Percentiles rank a stretch among this genome's conserved stretches.
Conservation (phyloP, 2,329 filamentous ascomycete species). For the Xylaria sp. region DNA sequence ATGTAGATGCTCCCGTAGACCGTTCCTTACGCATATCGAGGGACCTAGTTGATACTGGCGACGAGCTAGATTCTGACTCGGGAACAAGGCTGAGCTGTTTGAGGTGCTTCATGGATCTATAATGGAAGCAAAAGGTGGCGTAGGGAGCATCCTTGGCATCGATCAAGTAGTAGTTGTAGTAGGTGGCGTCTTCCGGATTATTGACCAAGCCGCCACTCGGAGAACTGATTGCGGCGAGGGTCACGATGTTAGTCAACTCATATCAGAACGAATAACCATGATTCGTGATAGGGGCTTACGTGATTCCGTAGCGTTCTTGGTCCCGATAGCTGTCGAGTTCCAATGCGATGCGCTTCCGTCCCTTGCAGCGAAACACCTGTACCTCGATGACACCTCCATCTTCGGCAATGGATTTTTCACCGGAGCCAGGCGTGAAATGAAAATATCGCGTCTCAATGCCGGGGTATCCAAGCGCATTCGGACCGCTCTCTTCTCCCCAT, state of each 20-base stretch:
- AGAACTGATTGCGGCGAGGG: slow-evolving; percentile 35
- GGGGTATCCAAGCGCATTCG: slow-evolving; percentile 29
- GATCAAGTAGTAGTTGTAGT: slow-evolving; percentile 48
- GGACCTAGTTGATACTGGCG: slow-evolving; percentile 4
- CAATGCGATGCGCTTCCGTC: slow-evolving; percentile 40
- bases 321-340: slow-evolving; percentile 40
- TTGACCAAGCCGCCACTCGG: slow-evolving; percentile 50
- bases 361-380: slow-evolving; percentile 47
- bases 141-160: slow-evolving; percentile 50
- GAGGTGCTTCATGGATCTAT: slow-evolving; percentile 48
- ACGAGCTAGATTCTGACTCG: slow-evolving; percentile 10
- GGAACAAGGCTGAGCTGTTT: slow-evolving; percentile 44
- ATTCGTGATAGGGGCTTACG: slow-evolving; percentile 35
- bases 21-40: not conserved
- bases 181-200: slow-evolving; percentile 44
- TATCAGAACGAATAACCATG: not conserved
- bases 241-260: slow-evolving; percentile 1
- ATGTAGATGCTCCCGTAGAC: not conserved
- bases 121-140: slow-evolving; percentile 51
- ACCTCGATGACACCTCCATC: slow-evolving; percentile 54
- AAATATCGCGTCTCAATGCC: slow-evolving; percentile 49
- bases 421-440: slow-evolving; percentile 39
- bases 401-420: slow-evolving; percentile 39
- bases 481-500: slow-evolving; percentile 38
- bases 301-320: slow-evolving; percentile 48